Conservation (phyloP, 1,284 basidiomycete genomes). For the Pseudozyma sp. region DNA sequence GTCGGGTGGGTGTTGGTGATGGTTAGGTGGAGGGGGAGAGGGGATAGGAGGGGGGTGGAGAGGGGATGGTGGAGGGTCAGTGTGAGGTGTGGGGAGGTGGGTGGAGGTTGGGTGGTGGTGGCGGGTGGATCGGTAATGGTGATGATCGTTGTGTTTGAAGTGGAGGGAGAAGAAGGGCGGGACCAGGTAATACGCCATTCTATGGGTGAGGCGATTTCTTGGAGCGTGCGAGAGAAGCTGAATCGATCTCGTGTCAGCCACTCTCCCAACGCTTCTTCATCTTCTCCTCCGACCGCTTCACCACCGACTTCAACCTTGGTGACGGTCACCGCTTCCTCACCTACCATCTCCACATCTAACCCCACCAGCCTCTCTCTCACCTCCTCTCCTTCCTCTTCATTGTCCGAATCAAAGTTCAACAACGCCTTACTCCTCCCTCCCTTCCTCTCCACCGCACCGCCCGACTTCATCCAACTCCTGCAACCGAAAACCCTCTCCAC, state of each 20-base stretch:
- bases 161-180: background rate
- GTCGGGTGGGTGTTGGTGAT: slow-evolving; percentile 14
- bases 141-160: slow-evolving; percentile 5
- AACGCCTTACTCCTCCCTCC: slow-evolving; percentile 4
- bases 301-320: background rate
- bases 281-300: slow-evolving; percentile 2
- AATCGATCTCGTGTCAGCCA: slow-evolving; percentile 21
- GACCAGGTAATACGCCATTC: slow-evolving; percentile 14
- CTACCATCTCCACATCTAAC: slow-evolving; percentile 21
- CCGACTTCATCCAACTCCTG: background rate
- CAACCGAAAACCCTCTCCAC: slow-evolving; percentile 15
- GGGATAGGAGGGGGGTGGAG: background rate
- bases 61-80: slow-evolving; percentile 10
- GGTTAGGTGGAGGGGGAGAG: slow-evolving; percentile 4
- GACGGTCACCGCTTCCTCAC: slow-evolving; percentile 5
- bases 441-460: background rate
- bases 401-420: slow-evolving; percentile 17
- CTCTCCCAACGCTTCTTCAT: slow-evolving; percentile 4
- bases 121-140: background rate
- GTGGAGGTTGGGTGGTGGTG: background rate
- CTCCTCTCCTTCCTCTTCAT: slow-evolving; percentile 5
- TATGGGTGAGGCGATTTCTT: background rate
- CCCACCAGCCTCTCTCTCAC: slow-evolving; percentile 4
- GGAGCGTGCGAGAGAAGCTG: slow-evolving; percentile 1
- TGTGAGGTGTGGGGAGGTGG: background rate